Conservation (phyloP, 208 protist species). For the Crithidia sp. region DNA sequence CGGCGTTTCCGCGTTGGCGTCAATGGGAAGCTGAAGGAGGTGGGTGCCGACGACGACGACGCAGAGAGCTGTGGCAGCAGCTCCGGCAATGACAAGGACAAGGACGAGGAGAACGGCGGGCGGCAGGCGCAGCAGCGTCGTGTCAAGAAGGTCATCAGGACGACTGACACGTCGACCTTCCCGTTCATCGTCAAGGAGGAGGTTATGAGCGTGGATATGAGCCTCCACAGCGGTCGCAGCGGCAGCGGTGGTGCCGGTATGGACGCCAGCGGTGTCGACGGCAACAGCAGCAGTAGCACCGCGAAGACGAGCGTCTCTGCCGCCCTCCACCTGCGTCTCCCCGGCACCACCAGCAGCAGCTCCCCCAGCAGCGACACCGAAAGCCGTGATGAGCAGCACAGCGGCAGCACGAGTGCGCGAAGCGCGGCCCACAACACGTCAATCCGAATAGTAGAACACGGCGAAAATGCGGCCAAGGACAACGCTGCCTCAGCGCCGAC, state of each 20-base stretch:
- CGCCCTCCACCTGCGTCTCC: not conserved
- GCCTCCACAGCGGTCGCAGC: too few relatives aligned
- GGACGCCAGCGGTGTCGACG: too few relatives aligned
- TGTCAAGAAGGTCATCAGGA: not conserved
- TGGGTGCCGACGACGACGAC: constrained; percentile 11
- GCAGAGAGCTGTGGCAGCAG: not conserved
- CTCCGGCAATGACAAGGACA: not conserved
- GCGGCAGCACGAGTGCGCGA: constrained; percentile 25
- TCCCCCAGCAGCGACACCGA: constrained; percentile 10
- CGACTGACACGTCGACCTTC: too few relatives aligned
- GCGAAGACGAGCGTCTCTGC: not conserved
- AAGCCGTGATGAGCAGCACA: constrained; percentile 14
- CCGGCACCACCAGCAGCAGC: not conserved
- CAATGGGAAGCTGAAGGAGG: constrained; percentile 8
- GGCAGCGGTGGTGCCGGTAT: too few relatives aligned
- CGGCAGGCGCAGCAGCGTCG: not conserved
- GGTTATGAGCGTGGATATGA: not conserved
- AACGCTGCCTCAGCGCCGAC: not conserved
- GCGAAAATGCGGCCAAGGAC: not conserved
- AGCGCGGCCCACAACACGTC: constrained; percentile 16
- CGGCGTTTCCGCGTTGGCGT: constrained; percentile 16
- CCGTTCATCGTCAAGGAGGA: not conserved
- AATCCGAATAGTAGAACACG: not conserved
- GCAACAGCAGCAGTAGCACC: not conserved
- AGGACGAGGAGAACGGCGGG: constrained; percentile 5